Conservation (phyloP, 140 eudicot species). For the Oenanthe javanica region DNA sequence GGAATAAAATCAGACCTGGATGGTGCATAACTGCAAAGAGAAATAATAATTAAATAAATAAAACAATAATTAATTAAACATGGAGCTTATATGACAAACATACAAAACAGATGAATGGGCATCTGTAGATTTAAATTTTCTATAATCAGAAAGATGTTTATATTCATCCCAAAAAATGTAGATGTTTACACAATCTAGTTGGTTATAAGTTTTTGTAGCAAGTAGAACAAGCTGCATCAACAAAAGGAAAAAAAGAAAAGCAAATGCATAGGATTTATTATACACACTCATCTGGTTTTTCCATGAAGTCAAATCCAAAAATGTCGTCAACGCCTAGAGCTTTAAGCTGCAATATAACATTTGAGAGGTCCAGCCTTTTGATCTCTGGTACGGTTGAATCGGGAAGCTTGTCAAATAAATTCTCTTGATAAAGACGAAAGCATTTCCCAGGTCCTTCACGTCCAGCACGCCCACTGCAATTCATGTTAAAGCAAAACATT, state of each 20-base stretch:
- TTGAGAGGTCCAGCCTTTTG: conserved; percentile 80
- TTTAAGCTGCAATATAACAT: conserved; percentile 84
- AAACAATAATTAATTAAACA: not conserved
- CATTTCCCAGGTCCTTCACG: conserved; percentile 99
- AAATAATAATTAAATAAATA: not conserved
- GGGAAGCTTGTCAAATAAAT: conserved; percentile 61
- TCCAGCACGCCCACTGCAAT: conserved; percentile 96
- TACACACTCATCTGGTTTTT: conserved; percentile 75
- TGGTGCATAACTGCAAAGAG: not conserved
- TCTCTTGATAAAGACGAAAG: conserved; percentile 83
- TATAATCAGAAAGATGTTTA: not conserved
- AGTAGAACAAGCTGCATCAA: too few relatives aligned
- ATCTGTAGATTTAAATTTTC: not conserved
- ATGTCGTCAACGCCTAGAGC: conserved; percentile 91
- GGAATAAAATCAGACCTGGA: not conserved
- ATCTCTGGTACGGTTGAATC: conserved; percentile 88
- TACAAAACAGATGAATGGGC: not conserved
- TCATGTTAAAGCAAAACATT: conserved; percentile 2
- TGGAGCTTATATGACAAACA: not conserved
- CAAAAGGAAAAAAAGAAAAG: not conserved
- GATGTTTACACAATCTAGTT: not conserved
- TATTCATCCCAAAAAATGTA: not conserved
- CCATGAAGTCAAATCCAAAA: conserved; percentile 87
- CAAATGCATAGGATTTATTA: not conserved
- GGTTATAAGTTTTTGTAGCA: not conserved